Evolutionary conservation across 2,329 filamentous ascomycete genomes (phyloP).

Genomic region (Macrophomina tecta): DNA sequence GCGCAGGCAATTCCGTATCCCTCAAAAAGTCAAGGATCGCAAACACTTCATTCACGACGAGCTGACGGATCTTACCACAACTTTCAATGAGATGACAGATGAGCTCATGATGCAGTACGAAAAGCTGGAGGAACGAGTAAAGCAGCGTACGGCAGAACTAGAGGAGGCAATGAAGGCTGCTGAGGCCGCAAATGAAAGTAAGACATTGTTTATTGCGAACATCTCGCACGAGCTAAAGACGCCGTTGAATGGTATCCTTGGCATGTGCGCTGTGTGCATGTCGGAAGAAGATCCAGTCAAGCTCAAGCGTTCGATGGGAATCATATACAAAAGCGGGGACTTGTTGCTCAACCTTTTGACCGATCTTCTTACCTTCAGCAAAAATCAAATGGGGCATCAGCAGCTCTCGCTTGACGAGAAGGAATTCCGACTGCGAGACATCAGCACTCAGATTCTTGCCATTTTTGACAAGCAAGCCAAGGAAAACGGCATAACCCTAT

Average conservation of each 20-base stretch:
- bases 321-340: constrained; percentile 88
- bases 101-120: constrained; percentile 87
- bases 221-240: constrained; percentile 90
- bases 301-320: constrained; percentile 82
- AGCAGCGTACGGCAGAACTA: constrained; percentile 80
- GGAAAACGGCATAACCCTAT: constrained; percentile 76
- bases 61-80: constrained; percentile 78
- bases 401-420: constrained; percentile 81
- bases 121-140: constrained; percentile 82
- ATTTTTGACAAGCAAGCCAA: constrained; percentile 91
- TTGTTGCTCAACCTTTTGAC: constrained; percentile 84
- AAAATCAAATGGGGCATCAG: constrained; percentile 85
- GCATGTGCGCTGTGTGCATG: constrained; percentile 93
- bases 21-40: constrained; percentile 77
- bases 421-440: constrained; percentile 84
- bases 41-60: constrained; percentile 83
- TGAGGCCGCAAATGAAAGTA: constrained; percentile 94
- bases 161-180: constrained; percentile 91
- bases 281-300: constrained; percentile 80
- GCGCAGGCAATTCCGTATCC: constrained; percentile 76
- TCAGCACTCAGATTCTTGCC: constrained; percentile 79
- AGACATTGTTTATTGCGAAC: constrained; percentile 96
- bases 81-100: constrained; percentile 94
- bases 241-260: constrained; percentile 88
- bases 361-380: constrained; percentile 89